These are phyloP conservation scores for Malassezia furfur DNA, from an alignment of 1,284 basidiomycete species.

Conservation along the genomic window DNA sequence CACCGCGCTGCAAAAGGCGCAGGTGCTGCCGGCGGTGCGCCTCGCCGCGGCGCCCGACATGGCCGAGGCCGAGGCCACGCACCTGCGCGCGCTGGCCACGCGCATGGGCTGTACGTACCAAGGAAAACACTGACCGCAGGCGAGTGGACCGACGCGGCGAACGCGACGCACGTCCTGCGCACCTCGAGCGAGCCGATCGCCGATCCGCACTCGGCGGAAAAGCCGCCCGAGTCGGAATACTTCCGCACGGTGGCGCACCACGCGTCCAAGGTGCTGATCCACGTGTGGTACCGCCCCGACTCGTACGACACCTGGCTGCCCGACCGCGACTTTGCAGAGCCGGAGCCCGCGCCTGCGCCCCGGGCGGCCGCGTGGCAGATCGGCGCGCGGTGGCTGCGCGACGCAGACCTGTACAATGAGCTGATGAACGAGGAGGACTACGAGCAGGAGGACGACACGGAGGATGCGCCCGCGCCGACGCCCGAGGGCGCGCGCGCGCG, in stretches of 20 bases:
- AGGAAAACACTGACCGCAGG: constrained; percentile 3
- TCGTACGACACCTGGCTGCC: constrained; percentile 49
- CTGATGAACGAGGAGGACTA: constrained; percentile 48
- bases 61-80: constrained; percentile 34
- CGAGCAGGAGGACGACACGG: constrained; percentile 31
- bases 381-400: constrained; percentile 38
- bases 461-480: constrained; percentile 7
- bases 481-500: constrained; percentile 18
- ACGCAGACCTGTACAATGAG: constrained; percentile 44
- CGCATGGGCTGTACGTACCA: constrained; percentile 26
- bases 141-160: constrained; percentile 26
- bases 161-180: constrained; percentile 37
- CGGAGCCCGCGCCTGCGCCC: constrained; percentile 41
- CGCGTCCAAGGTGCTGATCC: constrained; percentile 40
- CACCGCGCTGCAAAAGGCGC: constrained; percentile 21
- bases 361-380: constrained; percentile 30
- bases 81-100: constrained; percentile 27
- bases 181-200: constrained; percentile 25
- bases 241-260: constrained; percentile 44
- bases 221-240: constrained; percentile 27
- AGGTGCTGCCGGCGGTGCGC: constrained; percentile 22
- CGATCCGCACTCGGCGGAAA: constrained; percentile 9
- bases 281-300: constrained; percentile 48
- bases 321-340: constrained; percentile 41
- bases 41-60: constrained; percentile 30